A percentile compares a stretch with the other conserved stretches of the same genome.
Conservation (phyloP, 306 rosid genomes). For the Trifolium pratense region DNA sequence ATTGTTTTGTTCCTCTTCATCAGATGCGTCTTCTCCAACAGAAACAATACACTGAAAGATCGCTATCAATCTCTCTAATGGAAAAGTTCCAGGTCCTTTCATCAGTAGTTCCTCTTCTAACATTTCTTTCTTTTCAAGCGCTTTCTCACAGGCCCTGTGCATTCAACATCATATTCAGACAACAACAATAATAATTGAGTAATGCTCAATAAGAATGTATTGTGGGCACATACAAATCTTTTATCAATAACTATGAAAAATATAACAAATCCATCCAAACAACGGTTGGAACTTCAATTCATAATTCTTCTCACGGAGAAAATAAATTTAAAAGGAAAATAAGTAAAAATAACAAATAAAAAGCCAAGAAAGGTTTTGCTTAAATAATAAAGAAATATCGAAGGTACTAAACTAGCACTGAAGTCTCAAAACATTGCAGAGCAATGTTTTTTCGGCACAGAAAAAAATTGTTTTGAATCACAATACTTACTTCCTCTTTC, state of each 20-base stretch:
- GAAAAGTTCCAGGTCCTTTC: slow-evolving; percentile 98
- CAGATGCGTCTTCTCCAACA: slow-evolving; percentile 59
- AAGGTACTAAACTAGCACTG: slow-evolving; percentile 8
- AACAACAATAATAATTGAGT: slow-evolving; percentile 14
- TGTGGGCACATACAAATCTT: not conserved
- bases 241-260: not conserved
- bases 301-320: too few relatives aligned
- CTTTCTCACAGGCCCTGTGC: slow-evolving; percentile 68
- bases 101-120: slow-evolving; percentile 76
- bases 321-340: too few relatives aligned
- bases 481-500: slow-evolving; percentile 53
- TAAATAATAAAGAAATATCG: slow-evolving; percentile 10
- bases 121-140: slow-evolving; percentile 69
- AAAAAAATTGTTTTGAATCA: slow-evolving; percentile 5
- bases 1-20: slow-evolving; percentile 60
- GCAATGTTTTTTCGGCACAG: slow-evolving; percentile 20
- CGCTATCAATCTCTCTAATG: slow-evolving; percentile 91
- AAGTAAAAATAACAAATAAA: too few relatives aligned
- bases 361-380: not conserved
- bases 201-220: not conserved
- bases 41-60: slow-evolving; percentile 89
- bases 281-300: slow-evolving; percentile 3
- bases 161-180: slow-evolving; percentile 40
- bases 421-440: slow-evolving; percentile 26
- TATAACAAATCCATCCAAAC: slow-evolving; percentile 32